Base-by-base conservation (phyloP, 192 early-diverging fungal genomes). In the Rhizophagus sp. region DNA sequence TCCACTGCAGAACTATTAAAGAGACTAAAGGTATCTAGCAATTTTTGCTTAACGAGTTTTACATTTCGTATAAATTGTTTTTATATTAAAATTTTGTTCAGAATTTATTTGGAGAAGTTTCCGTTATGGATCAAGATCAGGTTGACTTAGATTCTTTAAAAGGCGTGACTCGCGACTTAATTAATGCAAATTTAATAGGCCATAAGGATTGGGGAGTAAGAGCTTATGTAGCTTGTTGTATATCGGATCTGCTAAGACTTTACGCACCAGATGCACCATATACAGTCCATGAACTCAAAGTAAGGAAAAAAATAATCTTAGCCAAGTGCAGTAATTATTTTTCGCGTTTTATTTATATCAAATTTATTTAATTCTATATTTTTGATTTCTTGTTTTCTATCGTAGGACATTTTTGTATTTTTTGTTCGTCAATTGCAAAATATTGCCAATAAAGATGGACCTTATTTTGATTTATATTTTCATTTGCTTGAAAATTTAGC, bases 221-320 rank as follows among this genome's bases (percentile, higher is more conserved):
- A 39, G 89, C 91, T 27, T 90, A 91, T 27, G 87, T 89, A 0
- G 91, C 95, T 4, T 96, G 95, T 83, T 98, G 96, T 83, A 86
- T 98, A 50, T 95, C 96, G 1, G 98, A 99, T 79, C 86, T 98
- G 1, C 89, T 99, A 49, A 89, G 96, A 25, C 86, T 99, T 12
- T 97, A 93, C 83, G 98, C 98, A 17, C 97, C 97, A 12, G 95
- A 97, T 73, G 93, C 95, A 6, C 97, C 97, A 12, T 98, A 97
- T 84, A 89, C 77, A 62, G 90, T 93, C 67, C 82, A 82, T 6
- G 91, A 97, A 75, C 88, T 99, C 19, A 90, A 87, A 85, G 91
- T 94, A 83, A n/a, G 33, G n/a, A 13, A 49, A 13, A 61, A 64
- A 6, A 61, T 4, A 2, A 19, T 12, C 8, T 22, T 69, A 76